Base-by-base conservation (phyloP, 176 grass and related monocot species). In the Oryza punctata region DNA sequence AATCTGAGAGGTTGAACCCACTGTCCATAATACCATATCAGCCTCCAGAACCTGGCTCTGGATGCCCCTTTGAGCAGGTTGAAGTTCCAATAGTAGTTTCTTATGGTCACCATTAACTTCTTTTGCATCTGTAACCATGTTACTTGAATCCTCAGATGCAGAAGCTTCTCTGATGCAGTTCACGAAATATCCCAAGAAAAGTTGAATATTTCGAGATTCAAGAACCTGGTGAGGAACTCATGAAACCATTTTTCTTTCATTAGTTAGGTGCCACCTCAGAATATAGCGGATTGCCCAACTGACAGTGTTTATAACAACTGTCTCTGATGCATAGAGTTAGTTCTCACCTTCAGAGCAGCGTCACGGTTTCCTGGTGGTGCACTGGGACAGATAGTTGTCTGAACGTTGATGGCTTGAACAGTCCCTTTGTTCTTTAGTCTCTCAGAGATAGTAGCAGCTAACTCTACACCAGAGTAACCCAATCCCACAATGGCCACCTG, bases 371-470 rank as follows among this genome's bases (percentile, higher is more conserved):
- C 96, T 37, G 74, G 82, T 64, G 96, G 93, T 61, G 96, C 96
- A 82, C 33, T 89, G 64, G 96, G 96, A 40, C 96, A 99, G 50
- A 99, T 84, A 50, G 89, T 84, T 82, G 82, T 86, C 79, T 90
- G 89, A 95, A 92, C 89, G 89, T 94, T 99, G 73, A 99, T 90
- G 81, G 96, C 96, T 84, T 99, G 86, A 69, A 99, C 91, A 77
- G 70, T 92, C 12, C 91, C 96, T 21, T 86, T 99, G 73, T 90
- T 76, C 75, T 94, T 88, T 79, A 99, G 85, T 90, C 96, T 93
- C 85, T 99, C 93, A 69, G 93, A 94, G 68, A 98, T 92, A 15
- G 93, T 99, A 60, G 91, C 93, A 70, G 96, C 93, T 78, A 99
- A 89, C 52, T 99, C 96, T 80, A 99, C 93, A 69, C 96, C 96